Evolutionary conservation across 2,329 filamentous ascomycete genomes (phyloP), one percentile per base, ranked within the genome.

Genomic region (Colletotrichum lindemuthianum): DNA sequence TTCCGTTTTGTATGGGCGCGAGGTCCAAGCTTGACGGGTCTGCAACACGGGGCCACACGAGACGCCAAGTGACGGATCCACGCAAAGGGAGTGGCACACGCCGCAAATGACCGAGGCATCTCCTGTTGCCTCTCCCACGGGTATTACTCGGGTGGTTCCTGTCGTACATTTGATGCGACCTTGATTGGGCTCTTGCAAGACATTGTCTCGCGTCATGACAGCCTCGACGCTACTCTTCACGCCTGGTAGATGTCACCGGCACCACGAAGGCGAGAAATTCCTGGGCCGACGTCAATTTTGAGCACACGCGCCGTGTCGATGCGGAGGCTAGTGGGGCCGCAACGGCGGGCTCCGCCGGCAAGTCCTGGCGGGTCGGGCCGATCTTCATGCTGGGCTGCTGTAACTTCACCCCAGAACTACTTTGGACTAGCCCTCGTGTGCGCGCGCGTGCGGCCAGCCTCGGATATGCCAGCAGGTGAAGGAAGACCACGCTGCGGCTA

Each of bases 321-420:
- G 56, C 54, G 60, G 49, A 44, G 36, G 15, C 15, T 33, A 36
- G 55, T 59, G 60, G 60, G 55, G 60, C 60, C 60, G 55, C 43
- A 43, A 59, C 48, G 60, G 48, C 34, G 45, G 36, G 32, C 24
- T 24, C 24, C 24, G 8, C 15, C 53, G 34, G 36, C 10, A 10
- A 12, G 45, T 49, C 43, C 51, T 45, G 59, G 52, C 16, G 39
- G 47, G 16, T 40, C 36, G 36, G 43, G 15, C 15, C 32, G 11
- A n/a, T 32, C 24, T 5, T 24, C 24, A 4, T 24, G 24, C 24
- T 24, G 24, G 24, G 24, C 24, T 24, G 24, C 24, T 24, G 24
- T 24, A 24, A 24, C 24, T 24, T 24, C 24, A 24, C 4, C 4
- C 24, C 24, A 24, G 24, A 24, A 24, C 4, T 24, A 24, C 24